Evolutionary conservation across 2,329 filamentous ascomycete genomes (phyloP).

Genomic region (Cytospora schulzeri): DNA sequence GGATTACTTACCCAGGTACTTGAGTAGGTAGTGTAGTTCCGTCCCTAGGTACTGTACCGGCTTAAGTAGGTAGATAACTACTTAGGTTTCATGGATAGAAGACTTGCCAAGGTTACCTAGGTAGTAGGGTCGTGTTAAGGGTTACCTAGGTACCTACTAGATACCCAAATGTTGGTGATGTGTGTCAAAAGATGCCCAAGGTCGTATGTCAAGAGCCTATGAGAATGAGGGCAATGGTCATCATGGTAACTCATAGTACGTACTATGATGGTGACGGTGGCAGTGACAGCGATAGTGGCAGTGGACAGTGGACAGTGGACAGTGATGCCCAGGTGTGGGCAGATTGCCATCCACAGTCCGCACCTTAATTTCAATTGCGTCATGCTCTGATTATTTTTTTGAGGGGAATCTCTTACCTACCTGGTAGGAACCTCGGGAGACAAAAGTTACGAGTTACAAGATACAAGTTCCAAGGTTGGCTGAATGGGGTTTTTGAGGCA

Average conservation of each 20-base stretch:
- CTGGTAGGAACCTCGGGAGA: no score
- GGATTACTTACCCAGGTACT: no score
- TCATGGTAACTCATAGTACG: conserved; percentile 5
- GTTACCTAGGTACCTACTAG: no score
- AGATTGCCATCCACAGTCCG: no score
- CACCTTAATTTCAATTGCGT: conserved; percentile 7
- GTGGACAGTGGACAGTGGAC: no score
- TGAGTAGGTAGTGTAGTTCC: neutral
- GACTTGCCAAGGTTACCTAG: neutral
- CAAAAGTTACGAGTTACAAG: neutral
- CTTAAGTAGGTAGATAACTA: no score
- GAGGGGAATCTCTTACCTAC: no score
- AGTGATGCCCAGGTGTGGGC: no score
- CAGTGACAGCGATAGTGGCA: no score
- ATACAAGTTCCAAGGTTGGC: neutral
- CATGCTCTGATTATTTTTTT: neutral
- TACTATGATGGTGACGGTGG: no score
- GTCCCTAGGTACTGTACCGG: neutral
- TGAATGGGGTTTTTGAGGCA: neutral
- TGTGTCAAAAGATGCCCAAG: neutral
- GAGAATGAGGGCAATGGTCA: conserved; percentile 27
- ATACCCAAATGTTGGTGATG: conserved; percentile 7
- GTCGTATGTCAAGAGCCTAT: conserved; percentile 19
- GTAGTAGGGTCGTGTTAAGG: conserved; percentile 4
- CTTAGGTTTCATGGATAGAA: neutral